Conservation (phyloP, 2,329 filamentous ascomycete genomes). For the Chaetothyriales sp. region DNA sequence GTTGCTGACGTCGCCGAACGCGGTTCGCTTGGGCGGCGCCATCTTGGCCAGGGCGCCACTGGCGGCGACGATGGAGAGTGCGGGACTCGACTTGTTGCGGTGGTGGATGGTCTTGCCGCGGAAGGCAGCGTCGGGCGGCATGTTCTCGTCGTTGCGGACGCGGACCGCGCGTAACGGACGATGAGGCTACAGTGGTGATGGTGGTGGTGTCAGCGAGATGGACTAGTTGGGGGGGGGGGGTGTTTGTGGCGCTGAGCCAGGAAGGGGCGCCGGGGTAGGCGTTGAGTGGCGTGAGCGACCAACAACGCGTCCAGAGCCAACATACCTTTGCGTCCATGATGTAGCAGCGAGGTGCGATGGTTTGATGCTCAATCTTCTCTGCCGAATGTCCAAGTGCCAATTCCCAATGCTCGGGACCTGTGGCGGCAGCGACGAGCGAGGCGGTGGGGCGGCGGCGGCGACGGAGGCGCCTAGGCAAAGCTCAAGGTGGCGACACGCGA, state of each 20-base stretch:
- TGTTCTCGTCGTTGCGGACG: conserved; percentile 56
- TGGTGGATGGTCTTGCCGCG: conserved; percentile 52
- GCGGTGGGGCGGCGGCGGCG: too few species aligned
- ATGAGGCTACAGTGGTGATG: conserved; percentile 44
- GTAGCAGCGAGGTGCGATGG: conserved; percentile 1
- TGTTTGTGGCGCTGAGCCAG: background rate
- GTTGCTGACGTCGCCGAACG: conserved; percentile 73
- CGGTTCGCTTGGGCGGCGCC: conserved; percentile 56
- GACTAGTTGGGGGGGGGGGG: background rate
- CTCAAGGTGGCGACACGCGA: background rate
- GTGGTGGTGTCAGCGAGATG: conserved; percentile 10
- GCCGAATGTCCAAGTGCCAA: background rate
- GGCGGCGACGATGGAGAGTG: conserved; percentile 39
- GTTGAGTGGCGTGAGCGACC: background rate
- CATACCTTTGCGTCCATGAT: conserved; percentile 36
- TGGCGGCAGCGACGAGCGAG: background rate
- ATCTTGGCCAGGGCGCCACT: conserved; percentile 39
- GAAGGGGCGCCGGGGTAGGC: background rate
- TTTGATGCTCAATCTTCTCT: too few species aligned
- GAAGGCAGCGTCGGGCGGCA: conserved; percentile 31
- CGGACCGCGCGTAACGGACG: conserved; percentile 45
- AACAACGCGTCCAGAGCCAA: conserved; percentile 2
- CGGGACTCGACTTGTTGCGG: conserved; percentile 64
- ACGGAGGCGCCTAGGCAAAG: background rate
- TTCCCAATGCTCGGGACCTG: background rate